Evolutionary conservation across 2,329 filamentous ascomycete species (phyloP), one percentile per base, ranked within the genome.

Genomic region (Colletotrichum abscissum): DNA sequence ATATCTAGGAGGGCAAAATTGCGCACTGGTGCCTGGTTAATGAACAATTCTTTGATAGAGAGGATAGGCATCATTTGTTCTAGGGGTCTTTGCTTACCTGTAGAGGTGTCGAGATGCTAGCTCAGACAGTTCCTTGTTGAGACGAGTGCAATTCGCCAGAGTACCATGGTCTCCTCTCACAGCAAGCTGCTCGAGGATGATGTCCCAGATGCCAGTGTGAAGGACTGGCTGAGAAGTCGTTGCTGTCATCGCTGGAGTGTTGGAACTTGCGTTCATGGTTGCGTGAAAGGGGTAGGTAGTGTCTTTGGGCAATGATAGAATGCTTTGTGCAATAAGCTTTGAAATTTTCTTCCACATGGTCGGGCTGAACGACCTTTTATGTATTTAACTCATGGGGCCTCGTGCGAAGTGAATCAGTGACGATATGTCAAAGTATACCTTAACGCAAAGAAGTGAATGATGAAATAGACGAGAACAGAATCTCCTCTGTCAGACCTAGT

Each of bases 91-190:
- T 38, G 14, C 68, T 33, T 26, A 68, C 69, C 52, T 28, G 1
- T 72, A 72, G n/a, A 72, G 69, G 7, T 22, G 35, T 49, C 3
- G 35, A 16, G 63, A 52, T 4, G 69, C 69, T 5, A 42, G 14
- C n/a, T n/a, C 30, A 2, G 69, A 55, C 12, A 49, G 16, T 1
- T 38, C 57, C 12, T 14, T 33, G 9, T n/a, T 58, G 7, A 57
- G 16, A 19, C 14, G 49, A 12, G 65, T 65, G 19, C 69, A 69
- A 24, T 19, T 58, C 11, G 38, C 69, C 57, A 68, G 24, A 1
- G 60, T 67, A 12, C 26, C 28, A 16, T 63, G 33, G 11, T 24
- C 46, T 3, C 57, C 49, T 19, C n/a, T 12, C 16, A n/a, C 8
- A 28, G 30, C 67, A 24, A 67, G 52, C 16, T 62, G 49, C 5